Evolutionary conservation across 129 eudicot genomes (phyloP).

Genomic region (Escallonia rubra): DNA sequence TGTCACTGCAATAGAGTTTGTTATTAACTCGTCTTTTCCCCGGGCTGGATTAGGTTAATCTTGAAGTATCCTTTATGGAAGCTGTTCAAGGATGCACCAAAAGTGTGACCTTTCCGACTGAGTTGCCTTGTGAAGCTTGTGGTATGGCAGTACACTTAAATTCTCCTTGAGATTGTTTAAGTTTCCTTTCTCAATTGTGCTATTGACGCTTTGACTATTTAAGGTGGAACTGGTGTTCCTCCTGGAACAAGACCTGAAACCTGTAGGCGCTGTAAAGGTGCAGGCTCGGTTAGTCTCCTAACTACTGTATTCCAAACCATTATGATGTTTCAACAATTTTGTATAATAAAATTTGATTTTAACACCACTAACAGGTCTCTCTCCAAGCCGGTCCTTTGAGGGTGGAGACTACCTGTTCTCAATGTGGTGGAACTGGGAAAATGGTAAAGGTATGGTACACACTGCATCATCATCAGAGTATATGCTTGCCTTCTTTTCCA

Average conservation of each 20-base stretch:
- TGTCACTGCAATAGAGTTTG: not conserved
- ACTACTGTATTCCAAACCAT: not conserved
- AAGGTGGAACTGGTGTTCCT: conserved; percentile 93
- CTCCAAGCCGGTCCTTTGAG: conserved; percentile 68
- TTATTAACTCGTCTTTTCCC: not conserved
- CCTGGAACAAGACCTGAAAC: conserved; percentile 94
- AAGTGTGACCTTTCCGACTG: conserved; percentile 52
- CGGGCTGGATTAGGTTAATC: conserved; percentile 27
- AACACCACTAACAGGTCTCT: conserved; percentile 33
- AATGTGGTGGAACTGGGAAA: conserved; percentile 77
- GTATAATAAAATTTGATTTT: conserved; percentile 7
- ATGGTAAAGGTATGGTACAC: conserved; percentile 52
- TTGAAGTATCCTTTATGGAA: conserved; percentile 94
- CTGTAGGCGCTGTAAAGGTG: conserved; percentile 78
- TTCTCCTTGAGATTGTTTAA: not conserved
- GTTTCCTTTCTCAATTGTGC: not conserved
- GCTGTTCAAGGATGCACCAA: conserved; percentile 93
- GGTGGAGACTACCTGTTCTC: conserved; percentile 61
- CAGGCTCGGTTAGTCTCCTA: conserved; percentile 63
- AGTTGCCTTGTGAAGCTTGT: conserved; percentile 72
- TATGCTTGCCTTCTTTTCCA: not conserved
- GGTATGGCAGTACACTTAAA: conserved; percentile 33
- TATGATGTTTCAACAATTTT: not conserved
- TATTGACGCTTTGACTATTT: conserved; percentile 1
- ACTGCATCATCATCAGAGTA: not conserved